phyloP scores from a whole-genome alignment of 164 flowering plant genomes.

The Vitis rupestris region DNA sequence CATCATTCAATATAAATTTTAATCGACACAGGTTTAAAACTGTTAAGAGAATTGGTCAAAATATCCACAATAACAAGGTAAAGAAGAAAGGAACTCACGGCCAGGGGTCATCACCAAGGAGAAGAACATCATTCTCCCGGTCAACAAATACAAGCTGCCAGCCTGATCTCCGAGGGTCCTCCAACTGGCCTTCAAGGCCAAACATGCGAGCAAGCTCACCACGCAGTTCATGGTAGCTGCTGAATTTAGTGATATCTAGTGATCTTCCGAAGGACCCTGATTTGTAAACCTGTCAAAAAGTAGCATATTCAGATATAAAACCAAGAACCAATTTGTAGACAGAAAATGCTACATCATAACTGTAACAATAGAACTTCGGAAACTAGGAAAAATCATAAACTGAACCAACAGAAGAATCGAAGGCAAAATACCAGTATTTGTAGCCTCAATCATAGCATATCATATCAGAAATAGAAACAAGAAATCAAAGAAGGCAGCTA shows the following conservation, averaged over 20 bases:
- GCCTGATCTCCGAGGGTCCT: constrained; percentile 99
- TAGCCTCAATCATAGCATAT: not conserved
- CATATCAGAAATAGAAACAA: not conserved
- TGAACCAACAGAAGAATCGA: not conserved
- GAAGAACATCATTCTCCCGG: constrained; percentile 97
- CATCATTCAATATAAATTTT: not conserved
- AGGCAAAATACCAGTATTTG: not conserved
- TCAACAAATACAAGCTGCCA: constrained; percentile 99
- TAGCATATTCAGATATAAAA: not conserved
- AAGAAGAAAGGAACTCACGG: constrained; percentile 54
- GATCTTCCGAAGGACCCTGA: constrained; percentile 92
- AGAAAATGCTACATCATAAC: not conserved
- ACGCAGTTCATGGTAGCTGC: constrained; percentile 92
- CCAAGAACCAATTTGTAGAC: not conserved
- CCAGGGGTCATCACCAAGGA: constrained; percentile 99
- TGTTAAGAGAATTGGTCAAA: not conserved
- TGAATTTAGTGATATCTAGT: constrained; percentile 80
- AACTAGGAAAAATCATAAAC: not conserved
- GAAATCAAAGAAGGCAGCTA: not conserved
- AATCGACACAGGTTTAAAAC: not conserved
- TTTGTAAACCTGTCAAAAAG: constrained; percentile 69
- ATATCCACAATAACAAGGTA: not conserved
- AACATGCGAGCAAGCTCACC: constrained; percentile 90
- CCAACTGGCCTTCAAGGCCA: constrained; percentile 94
- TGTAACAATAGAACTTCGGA: no score